phyloP scores from a whole-genome alignment of 2,329 filamentous ascomycete genomes.

The Sporothrix variecibatus region DNA sequence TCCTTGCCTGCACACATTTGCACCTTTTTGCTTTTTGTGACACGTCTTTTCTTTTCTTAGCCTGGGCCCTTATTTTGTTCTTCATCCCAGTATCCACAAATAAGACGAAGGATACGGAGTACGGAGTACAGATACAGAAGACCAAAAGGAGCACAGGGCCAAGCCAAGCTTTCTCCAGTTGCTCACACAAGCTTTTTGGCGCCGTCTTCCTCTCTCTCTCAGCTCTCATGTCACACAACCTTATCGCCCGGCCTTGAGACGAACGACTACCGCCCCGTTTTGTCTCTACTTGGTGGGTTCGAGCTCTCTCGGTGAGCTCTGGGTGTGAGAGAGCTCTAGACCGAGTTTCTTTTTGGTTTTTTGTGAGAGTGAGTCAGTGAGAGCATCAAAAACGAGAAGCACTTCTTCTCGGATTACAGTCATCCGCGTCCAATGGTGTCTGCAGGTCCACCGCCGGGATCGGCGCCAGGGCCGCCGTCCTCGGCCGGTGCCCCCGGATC shows the following conservation, averaged over 20 bases:
- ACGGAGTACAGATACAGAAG: not conserved
- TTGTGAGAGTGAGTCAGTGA: not conserved
- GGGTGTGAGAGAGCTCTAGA: constrained; percentile 9
- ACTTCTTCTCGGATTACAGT: not conserved
- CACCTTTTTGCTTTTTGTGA: not conserved
- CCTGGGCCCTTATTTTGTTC: not conserved
- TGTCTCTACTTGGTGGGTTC: not conserved
- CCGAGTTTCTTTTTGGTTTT: too few relatives aligned
- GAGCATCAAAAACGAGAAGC: not conserved
- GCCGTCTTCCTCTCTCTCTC: not conserved
- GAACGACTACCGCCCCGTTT: not conserved
- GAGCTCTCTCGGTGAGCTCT: not conserved
- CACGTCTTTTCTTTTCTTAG: not conserved
- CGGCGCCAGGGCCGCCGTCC: not conserved
- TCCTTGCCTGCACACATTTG: not conserved
- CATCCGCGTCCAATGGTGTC: not conserved
- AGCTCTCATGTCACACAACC: not conserved
- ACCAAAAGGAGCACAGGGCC: not conserved
- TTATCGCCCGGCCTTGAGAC: not conserved
- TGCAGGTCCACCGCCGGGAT: not conserved
- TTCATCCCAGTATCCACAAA: not conserved
- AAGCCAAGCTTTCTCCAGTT: not conserved
- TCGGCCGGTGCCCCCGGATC: not conserved
- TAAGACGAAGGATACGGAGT: not conserved
- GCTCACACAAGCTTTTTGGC: not conserved